Evolutionary conservation across 768 basidiomycete species (phyloP).

Genomic region (Lactarius akahatsu): DNA sequence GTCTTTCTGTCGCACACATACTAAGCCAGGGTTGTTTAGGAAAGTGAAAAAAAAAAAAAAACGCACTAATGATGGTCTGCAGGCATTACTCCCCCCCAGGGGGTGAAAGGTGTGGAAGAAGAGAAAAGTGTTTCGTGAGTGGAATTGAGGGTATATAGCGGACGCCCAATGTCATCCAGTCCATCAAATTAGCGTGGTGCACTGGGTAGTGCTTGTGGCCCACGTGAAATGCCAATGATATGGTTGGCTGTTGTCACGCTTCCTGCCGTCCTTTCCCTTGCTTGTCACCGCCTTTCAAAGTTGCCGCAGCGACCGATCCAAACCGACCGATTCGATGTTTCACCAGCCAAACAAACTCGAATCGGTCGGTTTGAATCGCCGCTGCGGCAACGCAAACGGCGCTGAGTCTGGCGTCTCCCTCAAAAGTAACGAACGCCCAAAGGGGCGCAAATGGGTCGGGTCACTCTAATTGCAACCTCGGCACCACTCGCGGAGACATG

Average conservation of each 20-base stretch:
- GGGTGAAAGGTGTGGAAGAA: not conserved
- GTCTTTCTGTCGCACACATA: not conserved
- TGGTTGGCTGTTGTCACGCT: not conserved
- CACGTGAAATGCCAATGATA: no score
- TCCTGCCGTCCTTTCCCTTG: not conserved
- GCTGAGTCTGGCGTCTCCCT: not conserved
- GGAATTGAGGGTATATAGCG: not conserved
- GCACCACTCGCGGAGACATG: not conserved
- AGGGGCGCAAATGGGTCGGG: not conserved
- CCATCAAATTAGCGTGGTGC: not conserved
- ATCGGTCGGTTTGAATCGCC: no score
- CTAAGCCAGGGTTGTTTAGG: not conserved
- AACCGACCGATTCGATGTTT: no score
- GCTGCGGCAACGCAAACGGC: not conserved
- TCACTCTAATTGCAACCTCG: not conserved
- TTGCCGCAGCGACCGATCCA: no score
- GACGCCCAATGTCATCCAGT: not conserved
- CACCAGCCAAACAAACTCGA: no score
- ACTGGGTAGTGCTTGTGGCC: not conserved
- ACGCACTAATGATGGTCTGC: not conserved
- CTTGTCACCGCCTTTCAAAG: not conserved
- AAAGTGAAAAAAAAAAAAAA: not conserved
- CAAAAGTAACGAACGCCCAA: not conserved
- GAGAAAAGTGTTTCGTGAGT: not conserved
- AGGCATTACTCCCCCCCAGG: slow-evolving; percentile 1